Evolutionary conservation across 192 early-diverging fungal species (phyloP).

Genomic region (Coemansia sp.): DNA sequence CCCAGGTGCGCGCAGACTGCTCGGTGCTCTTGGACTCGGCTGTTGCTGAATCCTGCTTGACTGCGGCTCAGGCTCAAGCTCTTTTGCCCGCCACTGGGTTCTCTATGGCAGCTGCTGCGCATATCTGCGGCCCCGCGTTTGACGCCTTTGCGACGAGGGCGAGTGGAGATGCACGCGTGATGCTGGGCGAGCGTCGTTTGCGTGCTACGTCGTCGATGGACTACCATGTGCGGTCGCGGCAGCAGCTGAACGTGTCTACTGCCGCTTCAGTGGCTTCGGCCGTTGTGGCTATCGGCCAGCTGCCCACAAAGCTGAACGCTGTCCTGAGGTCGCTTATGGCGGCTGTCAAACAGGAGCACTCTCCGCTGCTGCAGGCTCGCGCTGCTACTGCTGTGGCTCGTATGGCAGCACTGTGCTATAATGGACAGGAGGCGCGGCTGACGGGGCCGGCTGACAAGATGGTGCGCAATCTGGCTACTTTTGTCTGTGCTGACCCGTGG

Average conservation of each 20-base stretch:
- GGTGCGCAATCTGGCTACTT: slow-evolving; percentile 81
- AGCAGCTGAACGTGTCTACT: slow-evolving; percentile 65
- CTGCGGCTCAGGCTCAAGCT: background rate
- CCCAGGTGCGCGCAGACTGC: slow-evolving; percentile 69
- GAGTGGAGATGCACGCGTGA: background rate
- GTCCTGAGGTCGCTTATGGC: slow-evolving; percentile 89
- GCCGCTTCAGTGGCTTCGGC: slow-evolving; percentile 77
- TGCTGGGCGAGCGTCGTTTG: slow-evolving; percentile 62
- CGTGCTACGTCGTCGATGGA: slow-evolving; percentile 68
- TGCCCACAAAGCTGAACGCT: slow-evolving; percentile 83
- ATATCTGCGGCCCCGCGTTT: slow-evolving; percentile 53
- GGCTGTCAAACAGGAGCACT: slow-evolving; percentile 70
- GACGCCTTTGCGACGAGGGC: slow-evolving; percentile 52
- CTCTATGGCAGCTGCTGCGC: slow-evolving; percentile 60
- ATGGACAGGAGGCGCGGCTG: slow-evolving; percentile 7
- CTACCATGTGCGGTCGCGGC: slow-evolving; percentile 66
- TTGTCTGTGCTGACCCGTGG: slow-evolving; percentile 81
- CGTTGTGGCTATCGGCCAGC: slow-evolving; percentile 70
- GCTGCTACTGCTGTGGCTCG: slow-evolving; percentile 59
- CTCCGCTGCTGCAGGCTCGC: slow-evolving; percentile 60
- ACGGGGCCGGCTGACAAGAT: slow-evolving; percentile 79
- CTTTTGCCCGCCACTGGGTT: slow-evolving; percentile 56
- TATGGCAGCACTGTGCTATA: slow-evolving; percentile 43
- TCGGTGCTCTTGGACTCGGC: slow-evolving; percentile 65
- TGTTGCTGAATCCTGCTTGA: background rate